Base-by-base conservation (phyloP, 148 eudicot species). In the Silene conica region DNA sequence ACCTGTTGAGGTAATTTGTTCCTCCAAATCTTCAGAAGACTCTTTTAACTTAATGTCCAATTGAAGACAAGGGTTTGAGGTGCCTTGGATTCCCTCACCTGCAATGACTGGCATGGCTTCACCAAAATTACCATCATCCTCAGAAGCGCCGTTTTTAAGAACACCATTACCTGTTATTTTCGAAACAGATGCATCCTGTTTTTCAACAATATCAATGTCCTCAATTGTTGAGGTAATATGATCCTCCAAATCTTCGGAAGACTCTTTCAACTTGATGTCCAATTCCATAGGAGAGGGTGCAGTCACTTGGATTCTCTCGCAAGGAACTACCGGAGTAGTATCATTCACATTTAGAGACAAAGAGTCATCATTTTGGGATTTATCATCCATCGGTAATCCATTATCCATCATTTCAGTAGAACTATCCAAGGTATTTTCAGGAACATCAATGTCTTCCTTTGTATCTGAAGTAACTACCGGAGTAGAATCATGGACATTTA, bases 61-160 rank as follows among this genome's bases (percentile, higher is more conserved):
- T 26, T 67, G 72, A 48, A 58, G 23, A 61, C 58, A 38, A 4
- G 79, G 28, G 55, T 66, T 43, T 28, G 12, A 43, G 21, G 67
- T 38, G 48, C 67, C 81, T 64, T 26, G 60, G 45, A 15, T 41
- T 75, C 57, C 72, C 71, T 54, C 78, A 55, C 16, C 46, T 63
- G 75, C 2, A 75, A 61, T 41, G 16, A 16, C 25, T 7, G 43
- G 60, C 59, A 65, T 66, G 15, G 41, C 38, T 15, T 41, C 64
- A 52, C 16, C 13, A 3, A 55, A 52, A 41, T 48, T 63, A 60
- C 34, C 70, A 70, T n/a, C 62, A 21, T 60, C 31, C 54, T 28
- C 69, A 60, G 45, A 54, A 50, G 63, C 76, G 31, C 77, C 67
- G 10, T 78, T 71, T 73, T 61, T 69, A 45, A 6, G 31, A 81